Base-by-base conservation (phyloP, 208 protist species). In the Trypanosoma vivax region DNA sequence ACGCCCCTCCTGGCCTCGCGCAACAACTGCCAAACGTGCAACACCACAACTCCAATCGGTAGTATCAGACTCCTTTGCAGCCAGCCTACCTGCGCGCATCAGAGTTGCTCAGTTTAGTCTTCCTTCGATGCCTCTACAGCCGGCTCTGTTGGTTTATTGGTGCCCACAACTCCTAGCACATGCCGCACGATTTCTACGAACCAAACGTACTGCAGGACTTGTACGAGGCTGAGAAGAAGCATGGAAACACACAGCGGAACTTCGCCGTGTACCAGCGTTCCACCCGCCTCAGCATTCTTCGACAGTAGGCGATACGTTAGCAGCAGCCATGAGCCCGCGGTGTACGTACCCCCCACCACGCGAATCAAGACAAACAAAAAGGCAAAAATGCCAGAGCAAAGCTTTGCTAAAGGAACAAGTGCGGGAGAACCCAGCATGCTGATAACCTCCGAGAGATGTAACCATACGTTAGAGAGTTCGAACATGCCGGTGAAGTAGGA, bases 401-500 rank as follows among this genome's bases (percentile, higher is more conserved):
- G 11, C 5, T 73, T 41, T 1, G 73, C 77, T 23, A 33, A 38
- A 24, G 47, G 28, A 34, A 34, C 55, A 56, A 14, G 52, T 37
- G 11, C 34, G 45, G 41, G 51, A 54, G 33, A 54, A 50, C 34
- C 21, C 18, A 88, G 37, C 4, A 50, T 65, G 31, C 76, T 70
- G 25, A 82, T 50, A 28, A 86, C 76, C 18, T 52, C 57, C 0
- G 85, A 74, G 13, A 70, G 16, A 52, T 93, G 85, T 39, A 90
- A 39, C 21, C 84, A 84, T 16, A 65, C 68, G 49, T 93, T 93
- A 54, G 65, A 83, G 19, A 84, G 41, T 48, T 93, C 85, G 55
- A 90, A 93, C 65, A 79, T 88, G 38, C 85, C 85, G 3, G 70
- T 90, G 69, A 84, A 93, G 73, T 88, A 93, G 25, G 69, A 75